Conservation (phyloP, 2,329 filamentous ascomycete genomes). For the Cordyceps farinosa region DNA sequence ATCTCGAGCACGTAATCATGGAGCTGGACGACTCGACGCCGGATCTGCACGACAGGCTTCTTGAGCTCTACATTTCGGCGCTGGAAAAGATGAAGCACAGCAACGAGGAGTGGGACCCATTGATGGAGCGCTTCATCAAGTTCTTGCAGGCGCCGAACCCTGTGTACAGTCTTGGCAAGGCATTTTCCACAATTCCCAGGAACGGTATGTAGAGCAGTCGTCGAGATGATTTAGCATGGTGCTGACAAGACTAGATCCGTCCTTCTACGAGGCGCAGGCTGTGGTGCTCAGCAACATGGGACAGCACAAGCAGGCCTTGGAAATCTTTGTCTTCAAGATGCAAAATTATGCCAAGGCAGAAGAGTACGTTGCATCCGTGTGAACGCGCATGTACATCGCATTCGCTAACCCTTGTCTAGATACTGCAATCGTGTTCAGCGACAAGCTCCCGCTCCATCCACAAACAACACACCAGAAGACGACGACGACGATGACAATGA, state of each 20-base stretch:
- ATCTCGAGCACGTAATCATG: constrained; percentile 85
- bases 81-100: constrained; percentile 41
- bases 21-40: constrained; percentile 82
- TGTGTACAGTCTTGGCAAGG: constrained; percentile 71
- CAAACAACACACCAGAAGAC: constrained; percentile 28
- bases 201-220: constrained; percentile 57
- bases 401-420: constrained; percentile 37
- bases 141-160: constrained; percentile 74
- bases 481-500: constrained; percentile 44
- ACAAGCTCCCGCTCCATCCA: constrained; percentile 42
- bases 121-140: constrained; percentile 63
- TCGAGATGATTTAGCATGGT: background rate
- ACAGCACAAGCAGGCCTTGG: constrained; percentile 89
- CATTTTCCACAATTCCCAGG: constrained; percentile 72
- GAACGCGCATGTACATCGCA: background rate
- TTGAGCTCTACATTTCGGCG: constrained; percentile 65
- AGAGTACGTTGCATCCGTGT: constrained; percentile 59
- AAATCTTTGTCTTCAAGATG: constrained; percentile 96
- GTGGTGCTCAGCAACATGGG: constrained; percentile 93
- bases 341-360: constrained; percentile 85
- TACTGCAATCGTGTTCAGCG: constrained; percentile 88
- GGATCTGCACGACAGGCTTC: constrained; percentile 81
- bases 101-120: constrained; percentile 50
- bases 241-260: constrained; percentile 55
- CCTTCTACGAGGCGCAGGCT: constrained; percentile 85